These are phyloP conservation scores for Diutina catenulata DNA, from an alignment of 1,139 yeast genomes.

Conservation along the genomic window DNA sequence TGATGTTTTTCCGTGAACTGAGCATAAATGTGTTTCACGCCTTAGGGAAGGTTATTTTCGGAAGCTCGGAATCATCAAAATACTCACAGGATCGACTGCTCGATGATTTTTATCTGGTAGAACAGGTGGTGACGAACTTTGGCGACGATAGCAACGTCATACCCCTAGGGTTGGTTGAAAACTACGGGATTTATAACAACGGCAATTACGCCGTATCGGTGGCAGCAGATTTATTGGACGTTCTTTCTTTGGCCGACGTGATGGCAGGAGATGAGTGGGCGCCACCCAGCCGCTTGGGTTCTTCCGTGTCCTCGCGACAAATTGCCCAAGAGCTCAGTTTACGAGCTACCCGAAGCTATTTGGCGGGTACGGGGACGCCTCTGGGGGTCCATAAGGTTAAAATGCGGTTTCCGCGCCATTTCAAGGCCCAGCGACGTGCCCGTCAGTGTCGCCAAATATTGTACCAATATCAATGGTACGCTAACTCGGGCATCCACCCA, in stretches of 20 bases:
- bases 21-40: background rate
- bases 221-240: background rate
- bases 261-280: too few species aligned
- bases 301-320: too few species aligned
- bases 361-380: background rate
- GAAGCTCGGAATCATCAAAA: too few species aligned
- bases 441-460: background rate
- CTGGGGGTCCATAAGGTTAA: background rate
- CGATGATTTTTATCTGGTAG: background rate
- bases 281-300: too few species aligned
- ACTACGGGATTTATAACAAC: background rate
- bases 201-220: background rate
- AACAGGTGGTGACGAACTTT: background rate
- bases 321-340: background rate
- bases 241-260: background rate
- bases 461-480: constrained; percentile 4
- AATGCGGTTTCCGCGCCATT: background rate
- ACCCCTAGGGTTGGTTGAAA: background rate
- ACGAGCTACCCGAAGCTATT: background rate
- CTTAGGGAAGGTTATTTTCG: constrained; percentile 1
- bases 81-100: too few species aligned
- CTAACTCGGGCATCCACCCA: background rate
- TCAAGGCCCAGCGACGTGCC: background rate
- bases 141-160: background rate
- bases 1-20: background rate